Base-by-base conservation (phyloP, 2,329 filamentous ascomycete genomes). In the Raffaelea albimanens region DNA sequence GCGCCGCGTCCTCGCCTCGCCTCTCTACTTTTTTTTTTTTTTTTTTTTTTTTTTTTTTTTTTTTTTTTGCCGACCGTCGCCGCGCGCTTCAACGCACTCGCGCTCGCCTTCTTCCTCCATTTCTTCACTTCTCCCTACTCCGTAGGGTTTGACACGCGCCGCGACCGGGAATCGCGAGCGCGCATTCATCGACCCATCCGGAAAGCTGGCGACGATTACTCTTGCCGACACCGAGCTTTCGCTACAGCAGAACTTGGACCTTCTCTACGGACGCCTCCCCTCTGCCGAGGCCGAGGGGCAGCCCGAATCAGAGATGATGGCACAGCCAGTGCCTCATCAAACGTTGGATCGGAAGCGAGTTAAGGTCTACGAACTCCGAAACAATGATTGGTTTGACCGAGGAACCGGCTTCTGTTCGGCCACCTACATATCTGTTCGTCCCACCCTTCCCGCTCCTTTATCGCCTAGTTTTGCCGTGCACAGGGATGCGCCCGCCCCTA, bases 341-440 rank as follows among this genome's bases (percentile, higher is more conserved):
- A 69, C 73, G 65, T 75, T 75, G 66, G 78, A 82, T 61, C 80
- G 74, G 69, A 81, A 78, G 66, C 78, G 93, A 75, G 93, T 97
- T 68, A 98, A 98, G 75, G 93, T 98, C 64, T 98, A 98, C 68
- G 93, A 97, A 73, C 78, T 98, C 60, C 88, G 87, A 66, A 89
- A 95, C 70, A 95, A 95, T 76, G 93, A 97, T 80, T 98, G 93
- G 93, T 96, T 91, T 64, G 93, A 98, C 69, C 79, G 91, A 61
- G 93, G 93, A 55, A 98, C 93, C 43, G 93, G 93, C 53, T 96
- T 96, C 67, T 97, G 93, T 66, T 87, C 81, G 51, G 89, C 90
- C 43, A 76, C 82, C 55, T 78, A 85, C 55, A 69, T 83, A 54
- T 76, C 82, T 64, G 86, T 93, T 78, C 65, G 85, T 64, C 5